A percentile compares a stretch with the other conserved stretches of the same genome.
phyloP scores from a whole-genome alignment of 2,329 filamentous ascomycete genomes.

The Sporothrix schenckii region DNA sequence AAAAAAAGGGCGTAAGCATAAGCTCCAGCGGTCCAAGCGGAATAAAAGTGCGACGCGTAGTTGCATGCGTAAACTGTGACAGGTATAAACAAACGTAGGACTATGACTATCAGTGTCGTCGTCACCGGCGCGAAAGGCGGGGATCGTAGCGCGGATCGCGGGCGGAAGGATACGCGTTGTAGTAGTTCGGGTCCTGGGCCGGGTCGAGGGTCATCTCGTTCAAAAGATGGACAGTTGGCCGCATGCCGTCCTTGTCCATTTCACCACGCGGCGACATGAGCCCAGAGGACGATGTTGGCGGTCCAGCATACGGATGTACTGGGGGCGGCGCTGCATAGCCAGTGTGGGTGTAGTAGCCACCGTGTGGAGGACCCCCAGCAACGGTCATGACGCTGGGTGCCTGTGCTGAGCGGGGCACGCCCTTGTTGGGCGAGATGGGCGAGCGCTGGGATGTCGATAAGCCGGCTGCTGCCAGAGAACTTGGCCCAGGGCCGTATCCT shows the following conservation, averaged over 20 bases:
- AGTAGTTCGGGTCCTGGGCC: conserved; percentile 7
- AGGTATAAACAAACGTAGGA: not conserved
- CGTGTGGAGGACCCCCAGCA: not conserved
- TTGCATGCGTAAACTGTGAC: not conserved
- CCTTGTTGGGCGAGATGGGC: conserved; percentile 30
- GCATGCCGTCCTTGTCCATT: conserved; percentile 9
- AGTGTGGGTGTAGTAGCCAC: not conserved
- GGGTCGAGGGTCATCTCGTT: not conserved
- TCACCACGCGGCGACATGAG: conserved; percentile 25
- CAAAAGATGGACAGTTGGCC: conserved; percentile 3
- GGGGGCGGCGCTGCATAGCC: not conserved
- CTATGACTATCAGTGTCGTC: not conserved
- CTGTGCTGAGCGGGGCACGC: conserved; percentile 17
- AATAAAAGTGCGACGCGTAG: not conserved
- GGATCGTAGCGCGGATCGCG: not conserved
- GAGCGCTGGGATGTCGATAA: conserved; percentile 15
- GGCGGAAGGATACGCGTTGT: not conserved
- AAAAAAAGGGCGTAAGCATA: not conserved
- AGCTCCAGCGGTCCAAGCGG: not conserved
- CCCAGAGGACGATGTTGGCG: not conserved
- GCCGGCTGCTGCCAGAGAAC: not conserved
- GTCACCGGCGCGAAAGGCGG: not conserved
- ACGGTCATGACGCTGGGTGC: not conserved
- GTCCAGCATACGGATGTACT: not conserved
- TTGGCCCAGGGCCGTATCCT: conserved; percentile 39